These are phyloP conservation scores for Thuja plicata DNA, from an alignment of 83 land plant species.

Conservation along the genomic window DNA sequence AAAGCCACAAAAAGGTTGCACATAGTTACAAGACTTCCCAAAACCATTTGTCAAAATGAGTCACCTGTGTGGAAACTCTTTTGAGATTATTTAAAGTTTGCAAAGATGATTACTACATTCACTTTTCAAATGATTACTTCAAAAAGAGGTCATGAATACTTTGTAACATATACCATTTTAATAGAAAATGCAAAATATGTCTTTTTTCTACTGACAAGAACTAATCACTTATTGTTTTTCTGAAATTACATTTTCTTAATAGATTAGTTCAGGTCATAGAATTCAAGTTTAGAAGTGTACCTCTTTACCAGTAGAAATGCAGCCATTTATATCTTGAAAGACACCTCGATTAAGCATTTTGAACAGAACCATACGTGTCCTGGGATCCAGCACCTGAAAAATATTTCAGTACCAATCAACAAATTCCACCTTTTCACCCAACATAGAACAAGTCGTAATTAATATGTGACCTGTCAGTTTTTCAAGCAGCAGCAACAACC, in stretches of 20 bases:
- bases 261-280: not conserved
- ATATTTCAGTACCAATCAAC: not conserved
- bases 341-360: constrained; percentile 96
- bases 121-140: not conserved
- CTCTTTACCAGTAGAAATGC: constrained; percentile 99
- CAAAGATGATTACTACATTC: not conserved
- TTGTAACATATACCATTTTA: not conserved
- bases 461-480: not conserved
- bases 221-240: not conserved
- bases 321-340: constrained; percentile 90
- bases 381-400: constrained; percentile 90
- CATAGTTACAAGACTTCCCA: not conserved
- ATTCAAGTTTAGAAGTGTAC: constrained; percentile 31
- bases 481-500: not conserved
- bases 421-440: not conserved
- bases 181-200: not conserved
- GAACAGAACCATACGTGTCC: constrained; percentile 91
- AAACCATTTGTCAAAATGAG: not conserved
- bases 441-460: not conserved
- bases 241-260: not conserved
- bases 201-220: not conserved
- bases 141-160: not conserved
- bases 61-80: not conserved
- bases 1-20: not conserved
- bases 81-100: not conserved